Evolutionary conservation across 164 flowering plant species (phyloP).

Genomic region (Nymphaea colorata): DNA sequence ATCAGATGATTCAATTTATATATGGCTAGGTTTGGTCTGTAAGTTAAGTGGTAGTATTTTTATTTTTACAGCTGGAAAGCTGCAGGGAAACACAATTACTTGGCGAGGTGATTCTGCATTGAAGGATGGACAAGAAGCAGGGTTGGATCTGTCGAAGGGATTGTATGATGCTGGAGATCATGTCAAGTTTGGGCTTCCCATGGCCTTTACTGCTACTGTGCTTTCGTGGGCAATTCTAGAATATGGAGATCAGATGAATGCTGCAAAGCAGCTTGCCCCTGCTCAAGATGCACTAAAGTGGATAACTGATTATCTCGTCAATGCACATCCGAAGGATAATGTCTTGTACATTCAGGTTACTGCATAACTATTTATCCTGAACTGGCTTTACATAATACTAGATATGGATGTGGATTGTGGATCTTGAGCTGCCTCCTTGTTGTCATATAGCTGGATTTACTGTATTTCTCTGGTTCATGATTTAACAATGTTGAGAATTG

Average conservation of each 20-base stretch:
- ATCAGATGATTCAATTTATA: no score
- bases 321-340: conserved; percentile 59
- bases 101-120: conserved; percentile 90
- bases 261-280: conserved; percentile 49
- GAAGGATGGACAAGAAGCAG: conserved; percentile 51
- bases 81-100: conserved; percentile 47
- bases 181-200: conserved; percentile 82
- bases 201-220: conserved; percentile 93
- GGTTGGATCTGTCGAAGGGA: conserved; percentile 77
- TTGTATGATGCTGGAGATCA: conserved; percentile 99
- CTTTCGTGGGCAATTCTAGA: conserved; percentile 94
- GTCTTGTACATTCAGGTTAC: conserved; percentile 83
- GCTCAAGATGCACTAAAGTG: conserved; percentile 76
- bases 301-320: conserved; percentile 87
- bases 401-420: no score
- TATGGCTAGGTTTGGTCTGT: no score
- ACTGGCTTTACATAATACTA: not conserved
- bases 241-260: conserved; percentile 92
- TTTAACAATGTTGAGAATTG: no score
- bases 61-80: conserved; percentile 47
- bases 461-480: no score
- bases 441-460: no score
- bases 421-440: no score
- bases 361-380: no score
- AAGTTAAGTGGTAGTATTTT: not conserved